These are phyloP conservation scores for Hypoxylon crocopeplum DNA, from an alignment of 495 filamentous ascomycete genomes.

Conservation along the genomic window DNA sequence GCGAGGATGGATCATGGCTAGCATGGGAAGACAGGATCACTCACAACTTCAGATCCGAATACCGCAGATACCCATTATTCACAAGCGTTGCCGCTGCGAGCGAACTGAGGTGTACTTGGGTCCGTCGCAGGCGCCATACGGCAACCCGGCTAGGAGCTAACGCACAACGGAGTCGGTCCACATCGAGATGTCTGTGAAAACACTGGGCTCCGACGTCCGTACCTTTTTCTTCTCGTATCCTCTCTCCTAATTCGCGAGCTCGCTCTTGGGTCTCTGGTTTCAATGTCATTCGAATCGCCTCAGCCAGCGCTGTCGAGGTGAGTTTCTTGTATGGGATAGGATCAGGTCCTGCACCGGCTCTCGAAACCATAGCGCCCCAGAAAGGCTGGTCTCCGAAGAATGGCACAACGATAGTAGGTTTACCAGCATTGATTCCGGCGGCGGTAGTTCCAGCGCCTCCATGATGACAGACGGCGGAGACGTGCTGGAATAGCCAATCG, in stretches of 20 bases:
- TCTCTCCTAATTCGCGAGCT: slow-evolving; percentile 64
- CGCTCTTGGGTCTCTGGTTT: slow-evolving; percentile 60
- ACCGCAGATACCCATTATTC: slow-evolving; percentile 65
- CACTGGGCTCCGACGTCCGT: slow-evolving; percentile 66
- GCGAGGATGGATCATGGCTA: not conserved
- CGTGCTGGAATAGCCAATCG: slow-evolving; percentile 81
- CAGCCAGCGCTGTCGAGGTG: slow-evolving; percentile 65
- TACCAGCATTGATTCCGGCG: slow-evolving; percentile 70
- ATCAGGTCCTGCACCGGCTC: slow-evolving; percentile 72
- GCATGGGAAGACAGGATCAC: slow-evolving; percentile 22
- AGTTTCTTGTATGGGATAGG: slow-evolving; percentile 76
- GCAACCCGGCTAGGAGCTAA: slow-evolving; percentile 70
- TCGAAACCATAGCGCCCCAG: slow-evolving; percentile 79
- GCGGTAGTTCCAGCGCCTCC: slow-evolving; percentile 86
- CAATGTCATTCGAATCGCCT: slow-evolving; percentile 65
- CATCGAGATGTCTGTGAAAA: slow-evolving; percentile 72
- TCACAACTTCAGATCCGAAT: slow-evolving; percentile 73
- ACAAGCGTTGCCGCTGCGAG: slow-evolving; percentile 72
- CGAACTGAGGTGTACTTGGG: slow-evolving; percentile 67
- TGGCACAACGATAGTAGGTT: slow-evolving; percentile 78
- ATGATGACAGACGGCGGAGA: slow-evolving; percentile 80
- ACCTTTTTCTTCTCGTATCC: slow-evolving; percentile 71
- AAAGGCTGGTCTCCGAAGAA: slow-evolving; percentile 90
- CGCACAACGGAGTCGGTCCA: slow-evolving; percentile 66
- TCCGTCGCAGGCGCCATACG: slow-evolving; percentile 72